phyloP scores from a whole-genome alignment of 768 basidiomycete species.

The Termitomyces sp. region DNA sequence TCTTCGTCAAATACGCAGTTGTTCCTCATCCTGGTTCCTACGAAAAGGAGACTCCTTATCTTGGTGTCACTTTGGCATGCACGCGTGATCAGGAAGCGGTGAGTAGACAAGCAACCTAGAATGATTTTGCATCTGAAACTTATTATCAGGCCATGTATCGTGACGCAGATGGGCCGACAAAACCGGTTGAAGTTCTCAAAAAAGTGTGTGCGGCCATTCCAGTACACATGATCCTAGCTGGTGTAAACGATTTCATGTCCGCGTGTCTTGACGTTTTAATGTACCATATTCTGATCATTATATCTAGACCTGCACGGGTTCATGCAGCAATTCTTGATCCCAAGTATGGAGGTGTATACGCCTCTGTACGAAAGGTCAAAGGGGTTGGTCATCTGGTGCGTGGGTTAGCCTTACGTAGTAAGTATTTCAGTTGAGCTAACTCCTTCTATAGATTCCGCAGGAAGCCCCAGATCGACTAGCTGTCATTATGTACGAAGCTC shows the following conservation, averaged over 20 bases:
- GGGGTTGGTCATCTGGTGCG: constrained; percentile 27
- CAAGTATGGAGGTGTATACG: constrained; percentile 22
- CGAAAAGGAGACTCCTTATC: constrained; percentile 1
- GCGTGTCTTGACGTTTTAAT: constrained; percentile 13
- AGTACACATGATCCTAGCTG: constrained; percentile 53
- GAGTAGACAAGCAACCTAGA: constrained; percentile 14
- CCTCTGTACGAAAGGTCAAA: constrained; percentile 21
- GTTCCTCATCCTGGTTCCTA: constrained; percentile 2
- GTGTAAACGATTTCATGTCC: constrained; percentile 50
- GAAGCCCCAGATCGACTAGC: constrained; percentile 21
- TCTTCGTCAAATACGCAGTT: constrained; percentile 45
- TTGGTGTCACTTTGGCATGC: constrained; percentile 50
- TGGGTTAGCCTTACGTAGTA: neutral
- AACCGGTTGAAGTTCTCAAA: constrained; percentile 47
- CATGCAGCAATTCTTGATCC: constrained; percentile 28
- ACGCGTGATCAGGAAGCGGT: constrained; percentile 62
- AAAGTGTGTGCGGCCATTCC: constrained; percentile 36
- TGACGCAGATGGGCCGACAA: constrained; percentile 50
- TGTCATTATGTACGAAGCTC: constrained; percentile 11
- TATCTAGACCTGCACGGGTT: constrained; percentile 25
- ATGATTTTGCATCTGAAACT: neutral
- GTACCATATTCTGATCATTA: neutral
- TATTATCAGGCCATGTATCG: constrained; percentile 57
- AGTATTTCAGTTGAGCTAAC: neutral
- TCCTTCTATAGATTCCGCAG: constrained; percentile 17